Evolutionary conservation across 225 moss, liverwort and hornwort species (phyloP), one percentile per base, ranked within the genome.

Genomic region (Climacium dendroides): DNA sequence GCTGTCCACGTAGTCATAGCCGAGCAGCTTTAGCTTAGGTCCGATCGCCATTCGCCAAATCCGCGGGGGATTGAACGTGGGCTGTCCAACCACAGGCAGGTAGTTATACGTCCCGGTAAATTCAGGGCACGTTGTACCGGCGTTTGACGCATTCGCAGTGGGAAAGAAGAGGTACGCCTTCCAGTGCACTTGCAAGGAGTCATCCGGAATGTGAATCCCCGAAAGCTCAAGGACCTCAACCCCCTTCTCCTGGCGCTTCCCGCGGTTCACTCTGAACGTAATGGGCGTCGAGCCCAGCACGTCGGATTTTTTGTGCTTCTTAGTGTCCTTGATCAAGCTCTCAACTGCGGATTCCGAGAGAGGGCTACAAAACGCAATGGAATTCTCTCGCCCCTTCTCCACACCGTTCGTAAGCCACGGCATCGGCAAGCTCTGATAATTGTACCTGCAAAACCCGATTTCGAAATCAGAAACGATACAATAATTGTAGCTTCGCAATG

Each of bases 31-130:
- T n/a, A 94, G 75, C 77, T 91, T 94, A 6, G 82, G 58, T 32
- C 88, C 87, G 17, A 94, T 8, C 13, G 87, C 87, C 50, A 74
- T 20, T 82, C 91, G 79, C 92, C 92, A 94, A 22, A 87, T 32
- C 4, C 88, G 55, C 39, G 35, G 37, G 17, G 92, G 91, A 23
- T 90, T 91, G 55, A 57, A 26, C 0, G 19, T 11, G 5, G 87
- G 58, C 45, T 87, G 90, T 8, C 92, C 92, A 1, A 73, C 72
- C 9, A 90, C 91, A 5, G 94, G 92, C 25, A 94, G 7, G 83
- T 28, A 88, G 87, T 92, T 89, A 16, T 80, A 89, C 29, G 92
- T 83, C 28, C 91, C 94, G 15, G 41, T 48, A 34, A 83, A 94
- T 81, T 94, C 94, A 16, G 94, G 94, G 48, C 94, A 94, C 19